phyloP scores from a whole-genome alignment of 164 flowering plant species.

The Kalanchoe fedtschenkoi region DNA sequence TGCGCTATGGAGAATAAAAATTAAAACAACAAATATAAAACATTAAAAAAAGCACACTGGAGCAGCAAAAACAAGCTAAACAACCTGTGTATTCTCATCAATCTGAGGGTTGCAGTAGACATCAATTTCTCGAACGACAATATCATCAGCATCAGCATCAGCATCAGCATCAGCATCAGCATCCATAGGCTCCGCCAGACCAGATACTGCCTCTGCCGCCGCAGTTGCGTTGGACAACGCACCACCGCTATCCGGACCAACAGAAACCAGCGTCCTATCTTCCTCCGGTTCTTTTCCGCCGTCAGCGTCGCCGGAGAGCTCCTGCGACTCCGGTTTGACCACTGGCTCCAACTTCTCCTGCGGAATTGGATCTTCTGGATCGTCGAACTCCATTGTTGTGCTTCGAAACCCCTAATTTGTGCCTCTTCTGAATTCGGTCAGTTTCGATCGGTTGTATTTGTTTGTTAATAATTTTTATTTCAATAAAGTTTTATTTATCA shows the following conservation, averaged over 20 bases:
- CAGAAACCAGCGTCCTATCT: neutral
- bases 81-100: constrained; percentile 36
- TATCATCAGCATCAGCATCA: too few relatives aligned
- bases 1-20: constrained; percentile 15
- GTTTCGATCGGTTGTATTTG: too few relatives aligned
- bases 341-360: constrained; percentile 11
- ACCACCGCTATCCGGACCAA: neutral
- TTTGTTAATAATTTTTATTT: too few relatives aligned
- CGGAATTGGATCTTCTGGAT: constrained; percentile 15
- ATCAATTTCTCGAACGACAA: constrained; percentile 60
- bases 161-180: too few relatives aligned
- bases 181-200: constrained; percentile 12
- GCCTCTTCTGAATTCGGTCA: too few relatives aligned
- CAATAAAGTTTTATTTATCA: too few relatives aligned
- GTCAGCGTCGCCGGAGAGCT: neutral
- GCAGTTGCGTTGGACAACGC: constrained; percentile 20
- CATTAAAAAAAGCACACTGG: neutral
- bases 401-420: too few relatives aligned
- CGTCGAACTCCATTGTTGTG: constrained; percentile 51
- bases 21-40: neutral
- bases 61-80: neutral
- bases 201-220: too few relatives aligned
- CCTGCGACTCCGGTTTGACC: constrained; percentile 1
- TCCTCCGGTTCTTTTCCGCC: constrained; percentile 5
- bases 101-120: constrained; percentile 41